These are phyloP conservation scores for Helminthosporium solani DNA, from an alignment of 2,329 filamentous ascomycete species.

Conservation along the genomic window DNA sequence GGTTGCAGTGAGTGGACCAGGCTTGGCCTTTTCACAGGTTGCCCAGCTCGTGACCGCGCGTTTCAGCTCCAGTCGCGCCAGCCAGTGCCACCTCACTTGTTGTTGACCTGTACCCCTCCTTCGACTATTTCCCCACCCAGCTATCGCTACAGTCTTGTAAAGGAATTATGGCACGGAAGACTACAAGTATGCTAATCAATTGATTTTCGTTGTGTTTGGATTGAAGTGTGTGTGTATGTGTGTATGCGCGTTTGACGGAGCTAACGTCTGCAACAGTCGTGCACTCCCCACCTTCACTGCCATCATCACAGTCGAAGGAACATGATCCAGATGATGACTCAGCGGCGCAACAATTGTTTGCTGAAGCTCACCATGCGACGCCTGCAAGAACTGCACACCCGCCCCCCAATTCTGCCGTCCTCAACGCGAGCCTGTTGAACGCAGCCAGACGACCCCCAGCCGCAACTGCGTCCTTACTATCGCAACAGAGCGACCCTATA, in stretches of 20 bases:
- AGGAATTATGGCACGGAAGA: not conserved
- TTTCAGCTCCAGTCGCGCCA: slow-evolving; percentile 5
- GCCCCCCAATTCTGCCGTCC: slow-evolving; percentile 13
- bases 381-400: slow-evolving; percentile 4
- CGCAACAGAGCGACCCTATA: too few relatives aligned
- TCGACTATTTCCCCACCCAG: too few relatives aligned
- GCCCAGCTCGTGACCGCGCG: slow-evolving; percentile 6
- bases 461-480: not conserved
- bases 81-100: too few relatives aligned
- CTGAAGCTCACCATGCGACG: slow-evolving; percentile 15
- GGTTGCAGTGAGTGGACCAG: not conserved
- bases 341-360: slow-evolving; percentile 26
- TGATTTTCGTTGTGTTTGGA: not conserved
- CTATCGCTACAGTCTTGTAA: not conserved
- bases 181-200: not conserved
- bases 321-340: slow-evolving; percentile 14
- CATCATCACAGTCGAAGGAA: not conserved
- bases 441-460: slow-evolving; percentile 20
- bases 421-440: slow-evolving; percentile 32
- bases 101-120: too few relatives aligned
- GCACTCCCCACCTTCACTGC: not conserved
- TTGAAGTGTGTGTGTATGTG: too few relatives aligned
- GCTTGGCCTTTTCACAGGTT: not conserved
- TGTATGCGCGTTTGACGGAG: not conserved
- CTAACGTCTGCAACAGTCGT: not conserved